These are phyloP conservation scores for Crotalaria pallida DNA, from an alignment of 306 rosid genomes.

Conservation along the genomic window DNA sequence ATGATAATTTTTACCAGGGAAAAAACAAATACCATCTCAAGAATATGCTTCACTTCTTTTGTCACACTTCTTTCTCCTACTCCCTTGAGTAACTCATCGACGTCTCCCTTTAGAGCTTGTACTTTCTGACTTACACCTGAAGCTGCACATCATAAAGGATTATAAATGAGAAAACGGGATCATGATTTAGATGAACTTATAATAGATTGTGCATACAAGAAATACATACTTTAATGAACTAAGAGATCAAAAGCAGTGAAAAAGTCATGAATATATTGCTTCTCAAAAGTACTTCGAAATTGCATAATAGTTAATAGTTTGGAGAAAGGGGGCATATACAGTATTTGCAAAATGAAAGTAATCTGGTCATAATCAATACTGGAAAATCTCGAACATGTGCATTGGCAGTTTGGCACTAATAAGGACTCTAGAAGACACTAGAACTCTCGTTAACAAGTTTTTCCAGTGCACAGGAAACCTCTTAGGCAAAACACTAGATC, in stretches of 20 bases:
- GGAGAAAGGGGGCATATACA: too few relatives aligned
- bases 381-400: neutral
- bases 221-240: neutral
- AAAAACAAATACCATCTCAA: slow-evolving; percentile 61
- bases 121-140: slow-evolving; percentile 47
- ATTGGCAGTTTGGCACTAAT: neutral
- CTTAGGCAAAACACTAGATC: neutral
- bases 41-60: slow-evolving; percentile 80
- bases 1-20: slow-evolving; percentile 2
- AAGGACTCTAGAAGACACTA: neutral
- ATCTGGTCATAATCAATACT: neutral
- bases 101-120: slow-evolving; percentile 73
- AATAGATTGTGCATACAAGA: neutral
- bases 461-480: neutral
- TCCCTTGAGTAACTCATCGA: slow-evolving; percentile 54
- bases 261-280: neutral
- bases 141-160: slow-evolving; percentile 26
- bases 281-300: too few relatives aligned
- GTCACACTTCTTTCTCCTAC: slow-evolving; percentile 58
- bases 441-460: neutral
- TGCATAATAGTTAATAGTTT: too few relatives aligned
- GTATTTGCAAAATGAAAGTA: too few relatives aligned
- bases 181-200: slow-evolving; percentile 2
- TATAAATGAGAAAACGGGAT: slow-evolving; percentile 12
- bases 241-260: neutral